Conservation (phyloP, 2,329 filamentous ascomycete species). For the Beauveria pseudobassiana region DNA sequence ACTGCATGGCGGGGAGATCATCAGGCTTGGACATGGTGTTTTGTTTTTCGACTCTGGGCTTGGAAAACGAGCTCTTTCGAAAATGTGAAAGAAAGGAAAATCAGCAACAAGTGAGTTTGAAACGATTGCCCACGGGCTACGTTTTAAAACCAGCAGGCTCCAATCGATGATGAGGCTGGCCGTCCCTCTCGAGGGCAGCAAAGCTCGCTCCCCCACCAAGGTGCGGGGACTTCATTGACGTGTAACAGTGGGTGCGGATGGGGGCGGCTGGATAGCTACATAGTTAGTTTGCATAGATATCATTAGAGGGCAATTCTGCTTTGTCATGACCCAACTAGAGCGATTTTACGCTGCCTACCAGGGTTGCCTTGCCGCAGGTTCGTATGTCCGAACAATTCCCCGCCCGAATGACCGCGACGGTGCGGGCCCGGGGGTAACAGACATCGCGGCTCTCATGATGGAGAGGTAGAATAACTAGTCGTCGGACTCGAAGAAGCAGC, state of each 20-base stretch:
- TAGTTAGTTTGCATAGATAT: background rate
- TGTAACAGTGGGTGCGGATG: background rate
- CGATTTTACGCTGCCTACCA: background rate
- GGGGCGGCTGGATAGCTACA: background rate
- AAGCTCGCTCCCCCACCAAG: background rate
- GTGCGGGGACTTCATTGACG: background rate
- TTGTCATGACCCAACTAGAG: background rate
- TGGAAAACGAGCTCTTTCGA: too few relatives aligned
- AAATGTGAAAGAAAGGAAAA: background rate
- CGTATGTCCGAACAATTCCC: slow-evolving; percentile 2
- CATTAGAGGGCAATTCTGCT: background rate
- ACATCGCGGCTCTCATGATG: background rate
- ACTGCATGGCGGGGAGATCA: slow-evolving; percentile 52
- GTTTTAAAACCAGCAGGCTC: background rate
- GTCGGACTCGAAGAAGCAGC: background rate
- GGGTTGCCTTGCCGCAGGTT: background rate
- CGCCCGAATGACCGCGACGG: background rate
- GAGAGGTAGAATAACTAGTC: background rate
- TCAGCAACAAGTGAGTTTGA: background rate
- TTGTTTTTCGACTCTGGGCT: background rate
- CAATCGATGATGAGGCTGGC: slow-evolving; percentile 1
- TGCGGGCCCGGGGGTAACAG: background rate
- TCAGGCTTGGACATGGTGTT: slow-evolving; percentile 31
- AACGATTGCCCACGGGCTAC: background rate
- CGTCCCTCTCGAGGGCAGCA: background rate